Evolutionary conservation across 2,329 filamentous ascomycete genomes (phyloP).

Genomic region (Epichloe brachyelytri): DNA sequence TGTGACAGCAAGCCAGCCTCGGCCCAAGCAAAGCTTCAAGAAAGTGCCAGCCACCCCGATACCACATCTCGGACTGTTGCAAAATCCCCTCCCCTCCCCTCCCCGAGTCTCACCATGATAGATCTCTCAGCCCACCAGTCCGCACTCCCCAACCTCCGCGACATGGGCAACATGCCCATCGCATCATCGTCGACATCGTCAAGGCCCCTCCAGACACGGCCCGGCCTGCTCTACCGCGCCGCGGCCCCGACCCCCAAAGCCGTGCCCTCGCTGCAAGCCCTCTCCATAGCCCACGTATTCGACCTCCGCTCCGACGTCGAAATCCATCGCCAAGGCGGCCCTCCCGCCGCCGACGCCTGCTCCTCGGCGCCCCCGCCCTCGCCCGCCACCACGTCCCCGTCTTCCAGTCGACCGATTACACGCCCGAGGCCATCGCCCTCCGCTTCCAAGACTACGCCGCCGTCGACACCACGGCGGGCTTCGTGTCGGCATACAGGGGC

Average conservation of each 20-base stretch:
- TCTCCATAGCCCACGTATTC: constrained; percentile 53
- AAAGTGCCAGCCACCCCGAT: too few species aligned
- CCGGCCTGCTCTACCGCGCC: constrained; percentile 51
- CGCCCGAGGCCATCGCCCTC: constrained; percentile 48
- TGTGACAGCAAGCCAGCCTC: too few species aligned
- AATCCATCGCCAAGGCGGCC: constrained; percentile 31
- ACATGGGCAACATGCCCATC: constrained; percentile 48
- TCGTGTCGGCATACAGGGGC: constrained; percentile 48
- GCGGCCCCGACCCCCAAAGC: constrained; percentile 49
- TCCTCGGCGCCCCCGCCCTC: constrained; percentile 7
- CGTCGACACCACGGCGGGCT: constrained; percentile 38
- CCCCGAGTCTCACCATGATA: constrained; percentile 6
- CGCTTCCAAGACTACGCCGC: constrained; percentile 48
- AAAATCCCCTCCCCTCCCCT: too few species aligned
- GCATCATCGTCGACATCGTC: constrained; percentile 27
- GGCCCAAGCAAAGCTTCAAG: too few species aligned
- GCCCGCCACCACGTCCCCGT: constrained; percentile 49
- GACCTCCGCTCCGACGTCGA: constrained; percentile 54
- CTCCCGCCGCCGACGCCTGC: constrained; percentile 12
- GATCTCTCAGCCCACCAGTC: constrained; percentile 27
- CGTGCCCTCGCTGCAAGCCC: constrained; percentile 32
- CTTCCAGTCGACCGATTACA: constrained; percentile 47
- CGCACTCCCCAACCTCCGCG: constrained; percentile 54
- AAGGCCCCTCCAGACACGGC: constrained; percentile 32
- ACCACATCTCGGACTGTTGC: too few species aligned